phyloP scores from a whole-genome alignment of 257 asterid genomes.

The Scutellaria baicalensis region DNA sequence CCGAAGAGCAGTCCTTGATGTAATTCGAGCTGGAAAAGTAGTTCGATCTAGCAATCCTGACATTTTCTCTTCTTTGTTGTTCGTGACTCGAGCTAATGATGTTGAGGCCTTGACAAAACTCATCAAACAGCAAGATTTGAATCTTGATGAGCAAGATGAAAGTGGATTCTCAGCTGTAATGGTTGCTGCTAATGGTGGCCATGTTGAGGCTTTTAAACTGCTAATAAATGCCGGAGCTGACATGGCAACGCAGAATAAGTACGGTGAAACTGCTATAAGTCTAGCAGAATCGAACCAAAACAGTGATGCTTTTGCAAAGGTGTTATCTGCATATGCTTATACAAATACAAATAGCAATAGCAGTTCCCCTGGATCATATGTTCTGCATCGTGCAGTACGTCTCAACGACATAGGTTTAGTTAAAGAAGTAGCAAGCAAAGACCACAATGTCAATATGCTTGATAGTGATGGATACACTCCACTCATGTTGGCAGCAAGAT shows the following conservation, averaged over 20 bases:
- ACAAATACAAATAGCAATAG: slow-evolving; percentile 15
- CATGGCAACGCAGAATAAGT: slow-evolving; percentile 29
- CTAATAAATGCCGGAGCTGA: slow-evolving; percentile 57
- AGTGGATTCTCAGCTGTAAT: slow-evolving; percentile 54
- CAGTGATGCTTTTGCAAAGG: slow-evolving; percentile 39
- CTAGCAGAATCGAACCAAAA: slow-evolving; percentile 47
- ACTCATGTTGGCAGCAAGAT: slow-evolving; percentile 56
- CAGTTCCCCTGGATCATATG: slow-evolving; percentile 10
- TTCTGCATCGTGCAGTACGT: slow-evolving; percentile 41
- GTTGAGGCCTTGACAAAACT: slow-evolving; percentile 40
- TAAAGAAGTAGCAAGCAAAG: slow-evolving; percentile 12
- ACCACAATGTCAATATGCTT: slow-evolving; percentile 24
- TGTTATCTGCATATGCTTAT: slow-evolving; percentile 29
- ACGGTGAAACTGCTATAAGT: slow-evolving; percentile 49
- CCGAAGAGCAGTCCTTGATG: slow-evolving; percentile 38
- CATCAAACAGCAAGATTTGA: slow-evolving; percentile 30
- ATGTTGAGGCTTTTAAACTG: slow-evolving; percentile 43
- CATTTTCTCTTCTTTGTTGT: slow-evolving; percentile 38
- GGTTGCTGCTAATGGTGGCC: slow-evolving; percentile 51
- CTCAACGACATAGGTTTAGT: slow-evolving; percentile 27
- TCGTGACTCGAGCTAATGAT: slow-evolving; percentile 44
- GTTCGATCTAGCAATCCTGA: slow-evolving; percentile 35
- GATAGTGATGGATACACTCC: slow-evolving; percentile 60
- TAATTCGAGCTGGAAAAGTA: slow-evolving; percentile 40
- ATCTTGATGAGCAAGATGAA: slow-evolving; percentile 50